These are phyloP conservation scores for Coniochaeta ligniaria DNA, from an alignment of 2,329 filamentous ascomycete genomes.

Conservation along the genomic window DNA sequence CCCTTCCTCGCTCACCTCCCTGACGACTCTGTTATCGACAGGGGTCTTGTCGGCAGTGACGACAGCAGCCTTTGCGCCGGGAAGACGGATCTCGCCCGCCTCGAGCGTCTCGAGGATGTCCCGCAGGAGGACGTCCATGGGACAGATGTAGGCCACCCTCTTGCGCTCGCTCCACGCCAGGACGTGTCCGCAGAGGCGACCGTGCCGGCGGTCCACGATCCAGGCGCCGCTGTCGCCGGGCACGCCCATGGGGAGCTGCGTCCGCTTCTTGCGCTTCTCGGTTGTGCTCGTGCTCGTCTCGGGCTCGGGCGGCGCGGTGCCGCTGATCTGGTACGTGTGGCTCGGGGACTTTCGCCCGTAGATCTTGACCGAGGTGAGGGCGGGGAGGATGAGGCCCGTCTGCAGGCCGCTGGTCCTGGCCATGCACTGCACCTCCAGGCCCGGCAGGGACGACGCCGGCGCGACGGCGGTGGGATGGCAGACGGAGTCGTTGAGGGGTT, in stretches of 20 bases:
- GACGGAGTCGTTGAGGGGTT: conserved; percentile 27
- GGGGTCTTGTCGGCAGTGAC: neutral
- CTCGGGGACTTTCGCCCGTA: conserved; percentile 77
- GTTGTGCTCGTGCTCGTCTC: neutral
- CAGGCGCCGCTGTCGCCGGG: conserved; percentile 91
- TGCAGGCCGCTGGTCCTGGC: conserved; percentile 82
- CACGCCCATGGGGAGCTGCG: conserved; percentile 49
- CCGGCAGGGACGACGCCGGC: conserved; percentile 56
- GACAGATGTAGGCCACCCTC: conserved; percentile 82
- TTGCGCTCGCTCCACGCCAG: conserved; percentile 80
- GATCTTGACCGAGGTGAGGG: conserved; percentile 79
- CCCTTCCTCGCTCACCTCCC: neutral
- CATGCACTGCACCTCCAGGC: conserved; percentile 77
- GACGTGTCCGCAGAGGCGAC: conserved; percentile 81
- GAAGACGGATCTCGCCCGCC: conserved; percentile 63
- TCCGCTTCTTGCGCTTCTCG: neutral
- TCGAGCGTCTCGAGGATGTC: conserved; percentile 78
- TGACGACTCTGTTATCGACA: neutral
- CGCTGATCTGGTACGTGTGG: conserved; percentile 57
- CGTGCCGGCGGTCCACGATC: conserved; percentile 76
- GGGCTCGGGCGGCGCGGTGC: conserved; percentile 18
- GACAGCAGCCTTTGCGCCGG: conserved; percentile 40
- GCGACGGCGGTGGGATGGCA: conserved; percentile 51
- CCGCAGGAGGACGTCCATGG: conserved; percentile 83
- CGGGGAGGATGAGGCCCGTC: conserved; percentile 67